Evolutionary conservation across 2,329 filamentous ascomycete species (phyloP).

Genomic region (Monosporascus sp.): DNA sequence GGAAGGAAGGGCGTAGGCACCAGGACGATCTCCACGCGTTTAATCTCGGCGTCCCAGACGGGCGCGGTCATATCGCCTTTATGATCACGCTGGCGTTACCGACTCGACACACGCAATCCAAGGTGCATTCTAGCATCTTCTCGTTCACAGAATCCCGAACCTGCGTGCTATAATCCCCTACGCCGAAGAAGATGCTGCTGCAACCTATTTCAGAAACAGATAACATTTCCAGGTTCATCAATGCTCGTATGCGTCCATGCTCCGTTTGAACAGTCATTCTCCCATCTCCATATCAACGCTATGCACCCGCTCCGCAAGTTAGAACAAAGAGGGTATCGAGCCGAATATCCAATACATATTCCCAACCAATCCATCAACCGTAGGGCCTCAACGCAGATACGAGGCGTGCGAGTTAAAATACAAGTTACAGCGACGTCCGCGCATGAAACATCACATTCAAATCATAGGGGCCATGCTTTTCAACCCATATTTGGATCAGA

Average conservation of each 20-base stretch:
- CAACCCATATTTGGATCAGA: slow-evolving; percentile 17
- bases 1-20: no score
- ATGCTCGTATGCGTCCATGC: background rate
- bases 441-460: background rate
- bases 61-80: no score
- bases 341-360: background rate
- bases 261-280: background rate
- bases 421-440: background rate
- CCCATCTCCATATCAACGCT: background rate
- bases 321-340: background rate
- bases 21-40: no score
- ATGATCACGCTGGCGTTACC: no score
- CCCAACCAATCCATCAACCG: background rate
- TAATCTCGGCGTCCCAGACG: no score
- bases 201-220: background rate
- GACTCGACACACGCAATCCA: no score
- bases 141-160: no score
- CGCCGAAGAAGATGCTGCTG: background rate
- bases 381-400: background rate
- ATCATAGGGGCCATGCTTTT: background rate
- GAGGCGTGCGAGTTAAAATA: background rate
- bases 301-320: background rate
- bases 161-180: background rate
- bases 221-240: background rate
- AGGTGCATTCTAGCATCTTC: no score